A percentile compares a stretch with the other conserved stretches of the same genome.
phyloP scores from a whole-genome alignment of 192 early-diverging fungal genomes.

The Coemansia sp. region DNA sequence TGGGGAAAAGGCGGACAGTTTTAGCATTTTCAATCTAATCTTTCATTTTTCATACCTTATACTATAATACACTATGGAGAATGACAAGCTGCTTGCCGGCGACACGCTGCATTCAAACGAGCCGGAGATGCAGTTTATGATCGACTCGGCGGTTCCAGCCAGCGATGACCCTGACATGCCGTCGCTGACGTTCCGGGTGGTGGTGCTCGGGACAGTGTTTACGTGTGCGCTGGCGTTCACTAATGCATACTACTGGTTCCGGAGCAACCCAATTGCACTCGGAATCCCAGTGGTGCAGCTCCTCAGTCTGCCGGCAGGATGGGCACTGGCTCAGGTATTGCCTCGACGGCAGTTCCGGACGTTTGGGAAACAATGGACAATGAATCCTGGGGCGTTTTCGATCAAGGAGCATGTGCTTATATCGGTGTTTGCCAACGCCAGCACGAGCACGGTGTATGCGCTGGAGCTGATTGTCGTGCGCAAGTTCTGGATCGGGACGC shows the following conservation, averaged over 20 bases:
- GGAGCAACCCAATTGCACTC: conserved; percentile 70
- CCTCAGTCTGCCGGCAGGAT: conserved; percentile 70
- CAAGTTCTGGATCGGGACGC: conserved; percentile 60
- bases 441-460: conserved; percentile 69
- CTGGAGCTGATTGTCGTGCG: conserved; percentile 69
- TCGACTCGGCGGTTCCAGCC: conserved; percentile 53
- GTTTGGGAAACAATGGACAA: conserved; percentile 39
- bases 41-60: background rate
- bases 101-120: conserved; percentile 16
- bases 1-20: conserved; percentile 2
- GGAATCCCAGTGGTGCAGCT: conserved; percentile 66
- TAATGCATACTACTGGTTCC: conserved; percentile 79
- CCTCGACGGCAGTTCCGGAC: conserved; percentile 50
- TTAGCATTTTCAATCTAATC: background rate
- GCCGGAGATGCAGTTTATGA: conserved; percentile 21
- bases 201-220: conserved; percentile 65
- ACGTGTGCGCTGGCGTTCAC: conserved; percentile 58
- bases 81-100: conserved; percentile 15
- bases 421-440: conserved; percentile 69
- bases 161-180: conserved; percentile 61
- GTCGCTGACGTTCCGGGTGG: conserved; percentile 65
- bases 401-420: conserved; percentile 85
- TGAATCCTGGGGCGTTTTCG: conserved; percentile 79
- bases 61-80: background rate
- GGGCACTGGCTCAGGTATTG: conserved; percentile 58